Percentiles rank a stretch among this genome's conserved stretches.
Conservation (phyloP, 148 eudicot species). For the Vaccinium darrowii region DNA sequence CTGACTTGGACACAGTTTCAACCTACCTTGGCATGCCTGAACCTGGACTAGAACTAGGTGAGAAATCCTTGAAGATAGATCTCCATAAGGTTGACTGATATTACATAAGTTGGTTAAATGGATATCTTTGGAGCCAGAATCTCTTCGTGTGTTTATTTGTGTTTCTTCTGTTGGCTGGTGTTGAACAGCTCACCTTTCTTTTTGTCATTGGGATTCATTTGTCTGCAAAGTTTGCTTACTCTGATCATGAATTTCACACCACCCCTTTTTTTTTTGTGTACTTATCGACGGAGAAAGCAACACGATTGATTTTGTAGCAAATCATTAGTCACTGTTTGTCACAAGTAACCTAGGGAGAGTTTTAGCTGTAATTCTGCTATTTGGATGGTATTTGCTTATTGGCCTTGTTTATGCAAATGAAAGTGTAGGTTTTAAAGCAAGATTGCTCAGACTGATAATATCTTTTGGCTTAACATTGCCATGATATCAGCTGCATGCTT, state of each 20-base stretch:
- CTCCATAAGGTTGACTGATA: neutral
- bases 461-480: slow-evolving; percentile 2
- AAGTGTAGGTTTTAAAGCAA: neutral
- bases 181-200: neutral
- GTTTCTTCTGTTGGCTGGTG: neutral
- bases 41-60: neutral
- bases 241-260: neutral
- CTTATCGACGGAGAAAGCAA: neutral
- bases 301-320: neutral
- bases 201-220: neutral
- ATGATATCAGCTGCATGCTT: slow-evolving; percentile 6
- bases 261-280: neutral
- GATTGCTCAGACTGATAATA: neutral
- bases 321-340: neutral
- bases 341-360: neutral
- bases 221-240: neutral
- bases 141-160: neutral
- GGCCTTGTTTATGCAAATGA: neutral
- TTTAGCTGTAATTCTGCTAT: slow-evolving; percentile 3
- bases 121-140: neutral
- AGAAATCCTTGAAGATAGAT: neutral
- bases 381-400: neutral
- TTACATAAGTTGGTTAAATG: neutral
- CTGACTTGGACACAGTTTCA: neutral
- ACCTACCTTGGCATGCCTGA: neutral